Conservation (phyloP, 2,329 filamentous ascomycete species). For the Cryphonectria radicalis region DNA sequence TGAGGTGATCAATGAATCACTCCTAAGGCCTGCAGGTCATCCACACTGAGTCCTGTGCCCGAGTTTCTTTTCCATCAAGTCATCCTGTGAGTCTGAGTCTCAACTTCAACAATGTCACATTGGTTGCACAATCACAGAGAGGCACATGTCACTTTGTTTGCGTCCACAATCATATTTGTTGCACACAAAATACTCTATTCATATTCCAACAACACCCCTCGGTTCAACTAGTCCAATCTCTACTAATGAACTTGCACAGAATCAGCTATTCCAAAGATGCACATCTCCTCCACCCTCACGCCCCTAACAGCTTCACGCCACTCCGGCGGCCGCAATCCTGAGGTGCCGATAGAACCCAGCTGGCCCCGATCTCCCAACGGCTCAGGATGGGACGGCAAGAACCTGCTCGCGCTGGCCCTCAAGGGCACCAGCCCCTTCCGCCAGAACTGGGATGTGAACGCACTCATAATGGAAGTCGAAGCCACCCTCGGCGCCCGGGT, state of each 20-base stretch:
- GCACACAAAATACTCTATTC: neutral
- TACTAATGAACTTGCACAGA: neutral
- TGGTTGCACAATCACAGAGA: neutral
- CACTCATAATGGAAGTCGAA: neutral
- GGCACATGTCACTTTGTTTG: neutral
- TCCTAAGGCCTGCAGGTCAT: neutral
- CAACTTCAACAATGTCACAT: neutral
- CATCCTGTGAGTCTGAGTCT: neutral
- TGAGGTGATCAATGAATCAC: neutral
- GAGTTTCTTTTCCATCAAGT: too few relatives aligned
- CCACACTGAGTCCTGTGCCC: neutral
- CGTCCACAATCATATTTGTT: neutral
- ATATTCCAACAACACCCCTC: neutral
- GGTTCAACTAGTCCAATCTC: neutral
- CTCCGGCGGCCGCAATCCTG: neutral
- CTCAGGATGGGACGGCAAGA: neutral
- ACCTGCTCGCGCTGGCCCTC: neutral
- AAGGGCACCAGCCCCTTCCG: neutral
- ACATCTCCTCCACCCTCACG: neutral
- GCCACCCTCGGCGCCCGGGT: neutral
- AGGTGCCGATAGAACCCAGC: neutral
- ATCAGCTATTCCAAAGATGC: neutral
- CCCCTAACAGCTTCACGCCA: too few relatives aligned
- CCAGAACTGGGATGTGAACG: neutral
- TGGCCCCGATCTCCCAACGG: neutral